Conservation (phyloP, 768 basidiomycete species). For the Strobilomyces confusus region DNA sequence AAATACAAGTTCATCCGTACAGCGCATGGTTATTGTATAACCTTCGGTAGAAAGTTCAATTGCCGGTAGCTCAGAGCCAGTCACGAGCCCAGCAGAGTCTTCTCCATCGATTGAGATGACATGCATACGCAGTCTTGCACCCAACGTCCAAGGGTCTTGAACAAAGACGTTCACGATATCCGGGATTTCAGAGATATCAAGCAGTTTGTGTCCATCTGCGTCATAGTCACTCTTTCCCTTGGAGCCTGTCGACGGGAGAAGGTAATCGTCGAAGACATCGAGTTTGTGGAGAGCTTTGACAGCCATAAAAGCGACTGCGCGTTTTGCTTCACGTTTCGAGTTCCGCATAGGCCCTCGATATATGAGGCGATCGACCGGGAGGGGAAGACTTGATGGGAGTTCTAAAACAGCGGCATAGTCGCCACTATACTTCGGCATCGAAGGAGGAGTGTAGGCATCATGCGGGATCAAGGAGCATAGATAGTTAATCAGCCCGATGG, state of each 20-base stretch:
- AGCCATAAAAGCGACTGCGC: conserved; percentile 77
- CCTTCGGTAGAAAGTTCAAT: conserved; percentile 41
- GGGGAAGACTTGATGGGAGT: conserved; percentile 65
- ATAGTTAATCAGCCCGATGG: conserved; percentile 65
- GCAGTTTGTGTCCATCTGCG: conserved; percentile 44
- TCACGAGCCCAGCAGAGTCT: conserved; percentile 58
- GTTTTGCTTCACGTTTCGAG: conserved; percentile 78
- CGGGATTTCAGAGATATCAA: conserved; percentile 45
- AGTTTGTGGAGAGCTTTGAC: conserved; percentile 64
- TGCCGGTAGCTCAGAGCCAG: conserved; percentile 53
- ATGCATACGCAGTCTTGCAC: conserved; percentile 60
- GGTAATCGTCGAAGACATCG: conserved; percentile 79
- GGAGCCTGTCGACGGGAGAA: conserved; percentile 63
- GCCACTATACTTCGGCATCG: conserved; percentile 58
- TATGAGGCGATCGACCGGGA: conserved; percentile 48
- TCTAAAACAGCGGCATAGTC: conserved; percentile 55
- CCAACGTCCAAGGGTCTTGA: conserved; percentile 63
- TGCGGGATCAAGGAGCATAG: conserved; percentile 76
- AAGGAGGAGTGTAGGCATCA: conserved; percentile 61
- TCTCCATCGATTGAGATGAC: conserved; percentile 48
- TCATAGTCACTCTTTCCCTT: conserved; percentile 49
- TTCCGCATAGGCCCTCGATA: conserved; percentile 56
- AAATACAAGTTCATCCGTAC: conserved; percentile 46
- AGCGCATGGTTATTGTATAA: conserved; percentile 36
- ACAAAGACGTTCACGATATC: conserved; percentile 57